Evolutionary conservation across 192 early-diverging fungal genomes (phyloP), one percentile per base, ranked within the genome.

Genomic region (Thoreauomyces humboldtii): DNA sequence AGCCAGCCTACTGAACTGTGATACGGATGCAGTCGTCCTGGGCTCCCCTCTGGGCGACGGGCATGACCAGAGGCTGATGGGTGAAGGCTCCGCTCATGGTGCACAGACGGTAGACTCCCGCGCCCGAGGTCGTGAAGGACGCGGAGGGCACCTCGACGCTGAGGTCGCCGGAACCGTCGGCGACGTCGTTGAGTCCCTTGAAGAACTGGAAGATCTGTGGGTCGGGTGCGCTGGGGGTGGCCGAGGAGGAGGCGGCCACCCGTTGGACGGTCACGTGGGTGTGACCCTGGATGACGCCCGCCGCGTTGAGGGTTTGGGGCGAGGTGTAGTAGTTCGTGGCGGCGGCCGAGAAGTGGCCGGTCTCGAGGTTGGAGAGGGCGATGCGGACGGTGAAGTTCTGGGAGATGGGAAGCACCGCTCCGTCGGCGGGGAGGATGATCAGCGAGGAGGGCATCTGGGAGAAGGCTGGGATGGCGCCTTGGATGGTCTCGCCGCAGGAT

Each of bases 11-110:
- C n/a, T 7, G 29, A 33, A 77, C 72, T 43, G 58, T 71, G 38
- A 77, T 28, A 21, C 76, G 72, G 36, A 77, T 64, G 33, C 76
- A 77, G 37, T 77, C 75, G 56, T 77, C 75, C 69, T 76, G 74
- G 37, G 77, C 64, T 43, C 77, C 77, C 19, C 77, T 44, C 45
- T 75, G 69, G 22, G 72, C 73, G 27, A 77, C 69, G 19, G 76
- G 76, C 67, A 70, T 70, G 21, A 77, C 36, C 11, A 71, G 19
- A 6, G 71, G 75, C 58, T 77, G 75, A 43, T 79, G 77, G 4
- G 61, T 45, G 35, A 63, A 63, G 0, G 71, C 32, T 0, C 75
- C 75, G 41, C 61, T 48, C 47, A 79, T 73, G 43, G 77, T 68
- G 57, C 77, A 79, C 31, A 61, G 4, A 11, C 67, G 58, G 59